phyloP scores from a whole-genome alignment of 139 green algal genomes.

The Zygnema cylindricum region DNA sequence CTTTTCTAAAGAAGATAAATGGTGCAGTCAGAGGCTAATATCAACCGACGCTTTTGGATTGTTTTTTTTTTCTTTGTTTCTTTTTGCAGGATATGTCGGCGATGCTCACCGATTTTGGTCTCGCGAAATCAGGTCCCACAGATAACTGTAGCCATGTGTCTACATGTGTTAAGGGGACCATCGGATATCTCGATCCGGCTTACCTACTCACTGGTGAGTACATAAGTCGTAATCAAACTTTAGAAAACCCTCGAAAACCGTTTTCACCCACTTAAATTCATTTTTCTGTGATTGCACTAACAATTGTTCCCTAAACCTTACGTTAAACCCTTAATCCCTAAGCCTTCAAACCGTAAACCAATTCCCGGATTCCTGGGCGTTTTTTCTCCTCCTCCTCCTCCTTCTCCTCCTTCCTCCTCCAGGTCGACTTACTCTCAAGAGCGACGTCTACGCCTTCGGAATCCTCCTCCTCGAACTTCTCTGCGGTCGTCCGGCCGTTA shows the following conservation, averaged over 20 bases:
- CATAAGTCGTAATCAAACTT: too few species aligned
- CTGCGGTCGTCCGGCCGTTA: too few species aligned
- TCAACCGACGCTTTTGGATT: too few species aligned
- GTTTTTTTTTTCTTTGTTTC: too few species aligned
- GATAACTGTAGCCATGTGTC: slow-evolving; percentile 19
- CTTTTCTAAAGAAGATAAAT: too few species aligned
- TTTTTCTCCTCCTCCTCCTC: neutral
- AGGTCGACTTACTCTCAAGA: neutral
- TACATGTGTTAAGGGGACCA: slow-evolving; percentile 34
- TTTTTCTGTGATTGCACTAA: neutral
- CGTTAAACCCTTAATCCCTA: neutral
- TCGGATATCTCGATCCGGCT: slow-evolving; percentile 14
- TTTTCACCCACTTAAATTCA: neutral
- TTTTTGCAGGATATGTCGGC: slow-evolving; percentile 9
- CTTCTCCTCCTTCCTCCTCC: too few species aligned
- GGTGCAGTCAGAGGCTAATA: too few species aligned
- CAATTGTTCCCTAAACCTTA: neutral
- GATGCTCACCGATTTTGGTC: slow-evolving; percentile 42
- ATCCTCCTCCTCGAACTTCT: neutral
- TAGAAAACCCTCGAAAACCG: neutral
- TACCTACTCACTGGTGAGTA: slow-evolving; percentile 40
- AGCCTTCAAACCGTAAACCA: neutral
- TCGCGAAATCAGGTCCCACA: slow-evolving; percentile 25
- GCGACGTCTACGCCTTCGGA: neutral
- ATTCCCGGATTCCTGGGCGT: neutral